Evolutionary conservation across 2,329 filamentous ascomycete species (phyloP).

Genomic region (Allantophomopsis cytisporea): DNA sequence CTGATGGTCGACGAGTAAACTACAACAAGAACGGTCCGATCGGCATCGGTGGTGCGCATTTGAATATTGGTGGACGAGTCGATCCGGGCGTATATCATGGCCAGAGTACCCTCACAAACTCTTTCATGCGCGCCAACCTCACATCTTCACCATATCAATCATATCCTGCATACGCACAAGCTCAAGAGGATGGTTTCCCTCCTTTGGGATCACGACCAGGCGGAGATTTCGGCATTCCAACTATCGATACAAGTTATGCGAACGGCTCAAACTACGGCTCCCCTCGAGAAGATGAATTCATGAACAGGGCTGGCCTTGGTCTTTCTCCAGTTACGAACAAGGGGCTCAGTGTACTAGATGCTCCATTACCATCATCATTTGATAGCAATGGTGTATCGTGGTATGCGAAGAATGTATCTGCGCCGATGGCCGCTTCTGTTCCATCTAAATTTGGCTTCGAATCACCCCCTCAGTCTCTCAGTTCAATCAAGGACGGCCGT

Average conservation of each 20-base stretch:
- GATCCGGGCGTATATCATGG: slow-evolving; percentile 51
- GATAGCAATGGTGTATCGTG: slow-evolving; percentile 93
- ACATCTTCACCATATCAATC: slow-evolving; percentile 18
- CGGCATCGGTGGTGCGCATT: slow-evolving; percentile 34
- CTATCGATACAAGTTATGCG: slow-evolving; percentile 38
- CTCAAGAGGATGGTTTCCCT: slow-evolving; percentile 40
- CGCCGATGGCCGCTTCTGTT: slow-evolving; percentile 82
- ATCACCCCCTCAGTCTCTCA: slow-evolving; percentile 65
- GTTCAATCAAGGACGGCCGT: slow-evolving; percentile 42
- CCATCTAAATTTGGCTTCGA: slow-evolving; percentile 86
- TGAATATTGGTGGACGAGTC: slow-evolving; percentile 53
- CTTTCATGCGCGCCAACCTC: slow-evolving; percentile 48
- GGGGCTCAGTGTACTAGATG: slow-evolving; percentile 80
- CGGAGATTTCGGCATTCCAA: slow-evolving; percentile 29
- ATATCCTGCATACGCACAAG: slow-evolving; percentile 28
- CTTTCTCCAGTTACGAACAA: slow-evolving; percentile 64
- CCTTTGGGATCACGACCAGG: slow-evolving; percentile 20
- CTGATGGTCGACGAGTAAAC: slow-evolving; percentile 86
- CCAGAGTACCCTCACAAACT: slow-evolving; percentile 61
- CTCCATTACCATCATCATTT: slow-evolving; percentile 84
- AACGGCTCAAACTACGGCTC: slow-evolving; percentile 63
- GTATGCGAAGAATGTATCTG: slow-evolving; percentile 59
- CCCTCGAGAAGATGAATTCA: slow-evolving; percentile 57
- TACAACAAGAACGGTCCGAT: slow-evolving; percentile 56
- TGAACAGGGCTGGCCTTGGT: slow-evolving; percentile 49